Evolutionary conservation across 2,329 filamentous ascomycete genomes (phyloP).

Genomic region (Paramyrothecium sp.): DNA sequence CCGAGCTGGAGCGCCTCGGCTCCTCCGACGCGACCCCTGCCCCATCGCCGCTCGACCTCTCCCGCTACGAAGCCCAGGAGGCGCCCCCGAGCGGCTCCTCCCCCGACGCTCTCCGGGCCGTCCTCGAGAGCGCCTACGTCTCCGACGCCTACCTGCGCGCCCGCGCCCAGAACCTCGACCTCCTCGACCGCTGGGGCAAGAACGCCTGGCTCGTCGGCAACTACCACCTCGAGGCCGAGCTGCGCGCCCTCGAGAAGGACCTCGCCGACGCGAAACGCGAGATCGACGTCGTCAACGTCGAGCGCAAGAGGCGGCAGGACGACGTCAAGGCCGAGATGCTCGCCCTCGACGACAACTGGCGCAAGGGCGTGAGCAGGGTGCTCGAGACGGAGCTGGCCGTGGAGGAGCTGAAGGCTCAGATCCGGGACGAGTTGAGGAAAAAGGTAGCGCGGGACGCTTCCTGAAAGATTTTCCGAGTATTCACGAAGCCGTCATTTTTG

Average conservation of each 20-base stretch:
- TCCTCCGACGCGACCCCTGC: conserved; percentile 35
- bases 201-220: conserved; percentile 92
- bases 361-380: conserved; percentile 71
- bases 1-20: conserved; percentile 68
- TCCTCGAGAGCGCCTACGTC: conserved; percentile 55
- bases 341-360: conserved; percentile 76
- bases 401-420: conserved; percentile 66
- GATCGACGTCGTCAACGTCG: conserved; percentile 71
- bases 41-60: conserved; percentile 61
- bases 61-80: conserved; percentile 79
- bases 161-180: conserved; percentile 57
- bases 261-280: conserved; percentile 65
- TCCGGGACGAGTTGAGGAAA: conserved; percentile 59
- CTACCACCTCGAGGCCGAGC: conserved; percentile 70
- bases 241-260: conserved; percentile 67
- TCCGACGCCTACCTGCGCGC: conserved; percentile 49
- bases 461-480: too few species aligned
- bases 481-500: too few species aligned
- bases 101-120: conserved; percentile 53
- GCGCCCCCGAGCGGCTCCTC: conserved; percentile 21
- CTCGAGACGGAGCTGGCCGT: conserved; percentile 86
- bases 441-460: conserved; percentile 10
- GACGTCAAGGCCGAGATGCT: conserved; percentile 70
- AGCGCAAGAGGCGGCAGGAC: conserved; percentile 69
- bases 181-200: conserved; percentile 81